Evolutionary conservation across 306 rosid species (phyloP).

Genomic region (Dryas octopetala): DNA sequence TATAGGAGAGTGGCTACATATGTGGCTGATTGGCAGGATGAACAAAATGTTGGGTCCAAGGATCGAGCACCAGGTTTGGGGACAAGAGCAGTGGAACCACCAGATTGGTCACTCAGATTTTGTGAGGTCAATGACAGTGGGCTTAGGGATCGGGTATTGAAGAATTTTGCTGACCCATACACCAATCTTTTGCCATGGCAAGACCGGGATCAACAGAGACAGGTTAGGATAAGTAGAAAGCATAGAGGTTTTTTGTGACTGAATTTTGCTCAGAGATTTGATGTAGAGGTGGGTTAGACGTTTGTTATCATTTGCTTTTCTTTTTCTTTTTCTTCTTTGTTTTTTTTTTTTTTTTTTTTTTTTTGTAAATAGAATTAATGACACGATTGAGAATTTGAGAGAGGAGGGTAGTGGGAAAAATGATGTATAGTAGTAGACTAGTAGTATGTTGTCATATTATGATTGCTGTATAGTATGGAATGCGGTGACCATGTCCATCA

Average conservation of each 20-base stretch:
- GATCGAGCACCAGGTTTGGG: slow-evolving; percentile 87
- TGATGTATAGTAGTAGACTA: neutral
- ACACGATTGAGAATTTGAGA: neutral
- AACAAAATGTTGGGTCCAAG: slow-evolving; percentile 61
- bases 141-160: slow-evolving; percentile 45
- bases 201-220: slow-evolving; percentile 12
- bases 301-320: neutral
- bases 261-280: neutral
- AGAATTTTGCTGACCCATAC: slow-evolving; percentile 25
- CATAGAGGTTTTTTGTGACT: slow-evolving; percentile 9
- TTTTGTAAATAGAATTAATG: slow-evolving; percentile 9
- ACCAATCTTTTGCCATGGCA: slow-evolving; percentile 61
- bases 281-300: neutral
- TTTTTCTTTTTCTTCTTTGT: neutral
- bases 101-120: slow-evolving; percentile 61
- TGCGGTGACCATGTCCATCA: no score
- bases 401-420: neutral
- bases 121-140: slow-evolving; percentile 61
- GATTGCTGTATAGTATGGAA: no score
- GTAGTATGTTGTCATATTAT: neutral
- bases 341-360: neutral
- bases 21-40: slow-evolving; percentile 67
- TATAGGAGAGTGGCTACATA: slow-evolving; percentile 74
- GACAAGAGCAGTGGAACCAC: slow-evolving; percentile 59
- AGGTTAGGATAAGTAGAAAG: neutral